Conservation (phyloP, 163 green algal genomes). For the Scenedesmus sp. region DNA sequence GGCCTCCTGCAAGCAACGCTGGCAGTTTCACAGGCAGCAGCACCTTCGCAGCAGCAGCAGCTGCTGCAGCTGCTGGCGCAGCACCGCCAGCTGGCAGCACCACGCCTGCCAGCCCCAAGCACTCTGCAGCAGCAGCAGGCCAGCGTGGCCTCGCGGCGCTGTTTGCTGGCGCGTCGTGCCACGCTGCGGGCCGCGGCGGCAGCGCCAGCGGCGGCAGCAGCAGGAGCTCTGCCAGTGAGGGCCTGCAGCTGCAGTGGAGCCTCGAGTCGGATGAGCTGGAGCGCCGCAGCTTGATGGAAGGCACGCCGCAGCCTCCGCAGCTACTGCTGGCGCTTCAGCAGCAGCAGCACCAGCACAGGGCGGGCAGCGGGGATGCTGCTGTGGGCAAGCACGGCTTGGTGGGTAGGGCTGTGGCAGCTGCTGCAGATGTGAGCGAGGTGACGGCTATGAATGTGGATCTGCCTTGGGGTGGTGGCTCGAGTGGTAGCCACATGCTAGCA, state of each 20-base stretch:
- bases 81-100: neutral
- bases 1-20: neutral
- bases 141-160: constrained; percentile 26
- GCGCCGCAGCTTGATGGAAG: neutral
- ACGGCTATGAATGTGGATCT: neutral
- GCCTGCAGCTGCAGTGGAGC: neutral
- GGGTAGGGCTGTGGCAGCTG: neutral
- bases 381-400: neutral
- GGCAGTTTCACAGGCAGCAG: neutral
- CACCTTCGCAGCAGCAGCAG: neutral
- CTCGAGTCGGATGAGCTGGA: neutral
- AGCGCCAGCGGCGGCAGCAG: neutral
- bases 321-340: neutral
- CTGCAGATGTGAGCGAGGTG: neutral
- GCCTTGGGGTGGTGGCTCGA: neutral
- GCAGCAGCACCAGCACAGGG: constrained; percentile 26
- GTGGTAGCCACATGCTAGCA: constrained; percentile 24
- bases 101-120: constrained; percentile 29
- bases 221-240: neutral
- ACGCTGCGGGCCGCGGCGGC: neutral
- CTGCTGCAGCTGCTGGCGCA: neutral
- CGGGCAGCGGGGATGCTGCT: neutral
- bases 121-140: constrained; percentile 1
- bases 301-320: constrained; percentile 36
- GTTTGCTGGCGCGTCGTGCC: constrained; percentile 23